phyloP scores from a whole-genome alignment of 192 early-diverging fungal genomes.

The Thamnidium elegans region DNA sequence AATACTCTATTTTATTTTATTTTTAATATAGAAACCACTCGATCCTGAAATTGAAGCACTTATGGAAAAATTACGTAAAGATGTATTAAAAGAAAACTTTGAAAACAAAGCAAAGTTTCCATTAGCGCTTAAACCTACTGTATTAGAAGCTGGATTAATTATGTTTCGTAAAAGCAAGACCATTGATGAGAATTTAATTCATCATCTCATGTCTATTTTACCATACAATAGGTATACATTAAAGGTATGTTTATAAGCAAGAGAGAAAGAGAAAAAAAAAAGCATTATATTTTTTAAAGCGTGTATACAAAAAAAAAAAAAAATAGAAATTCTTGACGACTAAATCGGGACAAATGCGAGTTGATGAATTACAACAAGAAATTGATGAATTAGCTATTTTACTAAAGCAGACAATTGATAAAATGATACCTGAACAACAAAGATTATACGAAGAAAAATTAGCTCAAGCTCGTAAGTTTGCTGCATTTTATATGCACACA shows the following conservation, averaged over 20 bases:
- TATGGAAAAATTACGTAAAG: conserved; percentile 25
- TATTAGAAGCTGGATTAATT: conserved; percentile 35
- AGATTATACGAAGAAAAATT: conserved; percentile 18
- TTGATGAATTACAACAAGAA: conserved; percentile 28
- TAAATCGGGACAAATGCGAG: conserved; percentile 22
- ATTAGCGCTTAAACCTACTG: conserved; percentile 34
- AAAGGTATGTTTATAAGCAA: conserved; percentile 23
- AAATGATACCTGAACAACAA: conserved; percentile 28
- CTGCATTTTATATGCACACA: neutral
- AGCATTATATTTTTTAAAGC: neutral
- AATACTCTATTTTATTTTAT: neutral
- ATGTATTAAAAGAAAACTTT: conserved; percentile 45
- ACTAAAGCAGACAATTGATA: conserved; percentile 24
- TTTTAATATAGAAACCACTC: conserved; percentile 25
- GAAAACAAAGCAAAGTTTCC: conserved; percentile 51
- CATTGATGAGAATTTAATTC: conserved; percentile 45
- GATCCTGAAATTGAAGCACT: conserved; percentile 31
- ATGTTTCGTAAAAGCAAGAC: conserved; percentile 20
- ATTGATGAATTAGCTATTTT: conserved; percentile 24
- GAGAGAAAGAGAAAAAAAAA: too few relatives aligned
- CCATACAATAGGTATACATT: conserved; percentile 57
- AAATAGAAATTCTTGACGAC: conserved; percentile 32
- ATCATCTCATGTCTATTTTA: conserved; percentile 41
- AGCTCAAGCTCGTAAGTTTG: conserved; percentile 12
- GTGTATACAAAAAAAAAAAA: neutral